Conservation (phyloP, 2,329 filamentous ascomycete genomes). For the Mariannaea elegans region DNA sequence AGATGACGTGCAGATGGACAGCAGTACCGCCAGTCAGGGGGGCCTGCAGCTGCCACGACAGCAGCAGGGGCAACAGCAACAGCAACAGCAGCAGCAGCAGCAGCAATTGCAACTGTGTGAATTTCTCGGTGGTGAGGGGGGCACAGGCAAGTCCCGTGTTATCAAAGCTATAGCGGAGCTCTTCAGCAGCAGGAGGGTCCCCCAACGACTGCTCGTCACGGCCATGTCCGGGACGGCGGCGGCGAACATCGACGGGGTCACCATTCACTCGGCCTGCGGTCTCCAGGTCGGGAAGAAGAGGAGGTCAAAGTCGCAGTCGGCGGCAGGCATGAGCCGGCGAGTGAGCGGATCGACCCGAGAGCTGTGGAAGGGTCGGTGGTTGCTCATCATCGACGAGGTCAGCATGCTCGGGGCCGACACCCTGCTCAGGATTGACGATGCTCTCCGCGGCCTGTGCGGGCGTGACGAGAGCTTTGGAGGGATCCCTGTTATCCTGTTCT, state of each 20-base stretch:
- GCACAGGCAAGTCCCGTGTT: constrained; percentile 20
- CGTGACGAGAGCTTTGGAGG: not conserved
- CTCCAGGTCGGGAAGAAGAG: not conserved
- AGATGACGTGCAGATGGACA: not conserved
- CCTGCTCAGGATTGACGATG: not conserved
- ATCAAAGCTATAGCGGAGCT: constrained; percentile 13
- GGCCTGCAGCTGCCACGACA: too few relatives aligned
- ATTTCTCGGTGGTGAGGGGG: constrained; percentile 20
- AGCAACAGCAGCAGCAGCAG: not conserved
- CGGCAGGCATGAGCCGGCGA: not conserved
- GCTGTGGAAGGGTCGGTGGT: not conserved
- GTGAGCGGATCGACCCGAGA: not conserved
- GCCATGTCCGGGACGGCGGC: not conserved
- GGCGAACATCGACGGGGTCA: not conserved
- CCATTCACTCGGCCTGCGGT: not conserved
- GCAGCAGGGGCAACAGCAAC: too few relatives aligned
- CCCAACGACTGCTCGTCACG: constrained; percentile 12
- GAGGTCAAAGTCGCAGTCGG: not conserved
- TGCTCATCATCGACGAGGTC: not conserved
- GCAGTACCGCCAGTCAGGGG: too few relatives aligned
- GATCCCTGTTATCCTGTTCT: not conserved
- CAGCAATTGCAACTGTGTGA: constrained; percentile 13
- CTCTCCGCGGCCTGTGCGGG: not conserved
- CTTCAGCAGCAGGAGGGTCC: not conserved
- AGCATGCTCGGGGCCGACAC: not conserved